Percentiles rank a stretch among this genome's conserved stretches.
Evolutionary conservation across 1,284 basidiomycete species (phyloP).

Genomic region (Trametes pubescens): DNA sequence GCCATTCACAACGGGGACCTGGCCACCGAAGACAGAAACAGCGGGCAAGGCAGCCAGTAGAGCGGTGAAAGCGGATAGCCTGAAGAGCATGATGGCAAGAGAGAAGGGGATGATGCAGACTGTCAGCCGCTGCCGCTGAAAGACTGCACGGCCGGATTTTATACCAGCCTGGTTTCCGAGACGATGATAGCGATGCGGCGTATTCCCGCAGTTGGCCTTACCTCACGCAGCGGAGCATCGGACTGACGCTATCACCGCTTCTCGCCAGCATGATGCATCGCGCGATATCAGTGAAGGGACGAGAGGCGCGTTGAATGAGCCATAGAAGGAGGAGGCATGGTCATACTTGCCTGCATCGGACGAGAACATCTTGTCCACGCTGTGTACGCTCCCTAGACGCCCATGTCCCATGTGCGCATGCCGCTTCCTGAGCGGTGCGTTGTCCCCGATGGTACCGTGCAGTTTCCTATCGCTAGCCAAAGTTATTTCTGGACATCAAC

Average conservation of each 20-base stretch:
- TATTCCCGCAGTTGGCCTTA: constrained; percentile 8
- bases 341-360: constrained; percentile 10
- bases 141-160: constrained; percentile 4
- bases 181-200: constrained; percentile 12
- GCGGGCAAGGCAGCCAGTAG: constrained; percentile 27
- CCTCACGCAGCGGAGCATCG: background rate
- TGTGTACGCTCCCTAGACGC: constrained; percentile 17
- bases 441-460: constrained; percentile 12
- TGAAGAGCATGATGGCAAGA: constrained; percentile 19
- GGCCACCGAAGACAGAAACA: constrained; percentile 38
- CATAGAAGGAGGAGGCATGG: constrained; percentile 9
- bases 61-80: constrained; percentile 22
- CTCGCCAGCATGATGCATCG: constrained; percentile 15
- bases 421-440: constrained; percentile 16
- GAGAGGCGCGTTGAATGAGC: constrained; percentile 1
- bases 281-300: background rate
- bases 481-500: constrained; percentile 1
- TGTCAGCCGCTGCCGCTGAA: constrained; percentile 8
- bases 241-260: constrained; percentile 14
- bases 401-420: constrained; percentile 20
- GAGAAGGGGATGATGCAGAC: constrained; percentile 9
- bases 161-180: constrained; percentile 12
- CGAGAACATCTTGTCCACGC: constrained; percentile 19
- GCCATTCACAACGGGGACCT: constrained; percentile 55
- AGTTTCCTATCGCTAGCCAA: constrained; percentile 1